phyloP scores from a whole-genome alignment of 2,329 filamentous ascomycete species.

The Erysiphe pulchra region DNA sequence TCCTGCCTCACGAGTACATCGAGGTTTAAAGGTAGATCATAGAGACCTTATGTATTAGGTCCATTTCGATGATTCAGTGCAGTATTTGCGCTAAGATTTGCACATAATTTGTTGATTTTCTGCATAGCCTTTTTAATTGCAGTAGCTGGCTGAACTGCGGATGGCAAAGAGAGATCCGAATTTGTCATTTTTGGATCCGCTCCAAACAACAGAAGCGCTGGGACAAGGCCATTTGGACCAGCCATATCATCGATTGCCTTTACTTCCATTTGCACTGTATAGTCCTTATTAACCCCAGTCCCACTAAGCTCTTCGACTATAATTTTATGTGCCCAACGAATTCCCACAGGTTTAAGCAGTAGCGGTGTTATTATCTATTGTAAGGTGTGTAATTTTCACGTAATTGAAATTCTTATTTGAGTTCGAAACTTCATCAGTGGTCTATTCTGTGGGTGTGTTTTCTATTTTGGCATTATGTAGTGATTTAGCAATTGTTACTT shows the following conservation, averaged over 20 bases:
- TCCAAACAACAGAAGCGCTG: background rate
- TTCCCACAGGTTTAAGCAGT: too few relatives aligned
- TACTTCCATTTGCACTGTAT: background rate
- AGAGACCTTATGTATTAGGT: background rate
- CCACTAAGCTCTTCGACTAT: too few relatives aligned
- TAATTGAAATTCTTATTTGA: background rate
- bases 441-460: background rate
- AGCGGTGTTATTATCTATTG: background rate
- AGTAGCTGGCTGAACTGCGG: background rate
- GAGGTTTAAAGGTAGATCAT: background rate
- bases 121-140: background rate
- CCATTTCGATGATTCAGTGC: background rate
- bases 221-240: background rate
- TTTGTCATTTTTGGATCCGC: background rate
- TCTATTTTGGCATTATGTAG: background rate
- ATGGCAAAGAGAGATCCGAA: background rate
- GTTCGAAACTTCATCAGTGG: background rate
- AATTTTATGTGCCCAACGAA: too few relatives aligned
- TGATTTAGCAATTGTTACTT: background rate
- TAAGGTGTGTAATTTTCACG: background rate
- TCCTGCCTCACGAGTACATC: background rate
- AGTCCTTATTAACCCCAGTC: background rate
- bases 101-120: background rate
- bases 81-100: background rate
- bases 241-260: background rate